Conservation (phyloP, 192 early-diverging fungal genomes). For the Mortierella hygrophila region DNA sequence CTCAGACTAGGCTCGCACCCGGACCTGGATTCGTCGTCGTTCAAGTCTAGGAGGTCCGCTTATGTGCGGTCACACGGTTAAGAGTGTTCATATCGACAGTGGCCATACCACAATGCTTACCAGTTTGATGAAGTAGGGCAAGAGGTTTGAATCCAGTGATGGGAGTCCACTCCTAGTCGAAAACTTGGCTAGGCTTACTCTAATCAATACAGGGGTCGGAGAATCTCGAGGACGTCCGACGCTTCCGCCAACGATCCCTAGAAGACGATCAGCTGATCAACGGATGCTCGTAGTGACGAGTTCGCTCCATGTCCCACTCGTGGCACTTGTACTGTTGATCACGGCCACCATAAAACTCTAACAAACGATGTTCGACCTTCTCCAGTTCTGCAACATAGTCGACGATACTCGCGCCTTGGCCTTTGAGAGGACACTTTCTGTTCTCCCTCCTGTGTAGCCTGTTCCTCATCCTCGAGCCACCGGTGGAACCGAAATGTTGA, state of each 20-base stretch:
- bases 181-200: background rate
- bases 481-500: slow-evolving; percentile 7
- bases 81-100: too few species aligned
- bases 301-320: slow-evolving; percentile 8
- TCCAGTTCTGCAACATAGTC: slow-evolving; percentile 8
- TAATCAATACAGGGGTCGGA: background rate
- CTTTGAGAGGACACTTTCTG: too few species aligned
- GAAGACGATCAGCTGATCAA: slow-evolving; percentile 13
- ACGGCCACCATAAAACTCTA: slow-evolving; percentile 9
- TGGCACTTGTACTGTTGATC: slow-evolving; percentile 14
- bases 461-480: slow-evolving; percentile 20
- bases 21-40: background rate
- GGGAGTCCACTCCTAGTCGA: background rate
- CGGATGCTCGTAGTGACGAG: slow-evolving; percentile 8
- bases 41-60: background rate
- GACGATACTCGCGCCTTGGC: too few species aligned
- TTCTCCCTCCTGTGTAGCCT: background rate
- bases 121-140: too few species aligned
- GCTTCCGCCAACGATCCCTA: slow-evolving; percentile 18
- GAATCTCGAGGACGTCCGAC: background rate
- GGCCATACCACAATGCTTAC: too few species aligned
- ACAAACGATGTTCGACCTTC: slow-evolving; percentile 1
- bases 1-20: background rate
- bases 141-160: background rate
- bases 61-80: background rate